Base-by-base conservation (phyloP, 148 eudicot genomes). In the Gaultheria prostrata region DNA sequence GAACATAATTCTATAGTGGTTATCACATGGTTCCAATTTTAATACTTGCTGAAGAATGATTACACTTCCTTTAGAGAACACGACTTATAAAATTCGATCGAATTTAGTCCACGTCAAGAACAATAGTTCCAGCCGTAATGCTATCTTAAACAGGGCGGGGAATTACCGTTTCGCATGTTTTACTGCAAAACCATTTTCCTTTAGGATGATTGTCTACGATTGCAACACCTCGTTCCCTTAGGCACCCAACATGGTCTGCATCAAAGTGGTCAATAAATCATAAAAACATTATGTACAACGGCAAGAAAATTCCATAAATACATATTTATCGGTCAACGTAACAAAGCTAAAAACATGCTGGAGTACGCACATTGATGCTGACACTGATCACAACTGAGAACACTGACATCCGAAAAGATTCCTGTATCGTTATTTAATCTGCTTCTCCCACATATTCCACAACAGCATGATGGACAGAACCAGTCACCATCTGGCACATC, bases 401-500 rank as follows among this genome's bases (percentile, higher is more conserved):
- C 15, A 32, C 86, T 88, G 63, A 84, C 83, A 43, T 90, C 90
- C 24, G 57, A 69, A 43, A 76, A 65, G 21, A 79, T 83, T 76
- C 85, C 87, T 11, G 67, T 67, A 76, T 80, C 84, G 78, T 77
- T 79, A 80, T 84, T 89, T 84, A 86, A 79, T 81, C 78, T 65
- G 76, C 89, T 85, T 82, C 77, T 63, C 84, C 91, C 90, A 86
- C 99, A 97, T 83, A 90, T 85, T 84, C 88, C 90, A 86, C 99
- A 97, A 86, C 98, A 92, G 87, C 99, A 97, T 15, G 93, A 91
- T 26, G 98, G 93, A 78, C 99, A 97, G 84, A 90, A 97, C 99
- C 99, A 97, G 82, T 95, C 96, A 74, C 98, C 99, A 79, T 89
- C 94, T 65, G 99, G 99, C 84, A 97, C 84, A 61, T 76, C 90